Base-by-base conservation (phyloP, 2,329 filamentous ascomycete species). In the Cladosporium sp. region DNA sequence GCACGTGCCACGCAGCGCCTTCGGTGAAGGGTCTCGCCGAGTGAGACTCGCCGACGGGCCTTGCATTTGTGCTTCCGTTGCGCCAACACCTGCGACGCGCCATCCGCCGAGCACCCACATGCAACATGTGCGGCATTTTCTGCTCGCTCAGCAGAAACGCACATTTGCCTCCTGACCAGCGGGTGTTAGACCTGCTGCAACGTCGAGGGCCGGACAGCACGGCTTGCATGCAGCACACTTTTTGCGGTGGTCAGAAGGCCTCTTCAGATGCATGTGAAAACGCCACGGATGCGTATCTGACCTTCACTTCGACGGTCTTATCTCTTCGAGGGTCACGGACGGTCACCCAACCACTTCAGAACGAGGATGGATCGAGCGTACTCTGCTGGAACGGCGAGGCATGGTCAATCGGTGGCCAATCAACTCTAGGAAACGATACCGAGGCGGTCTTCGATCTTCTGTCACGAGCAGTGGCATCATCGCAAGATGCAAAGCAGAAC, bases 351-450 rank as follows among this genome's bases (percentile, higher is more conserved):
- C 93, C 93, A 2, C 78, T 95, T 3, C 68, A 78, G 40, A 80
- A 86, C 58, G 35, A 65, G 2, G 57, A 61, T 0, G 78, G 77
- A 0, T 76, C 77, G 3, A 89, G 85, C 1, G 74, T 88, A 1
- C 76, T 98, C 2, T 96, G 92, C 77, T 98, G 93, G 93, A 98
- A 98, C 65, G 93, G 93, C 41, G 93, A 98, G 68, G 92, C 90
- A 1, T 98, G 93, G 93, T 85, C 80, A 53, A 77, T 95, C 46
- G 71, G 70, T 8, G 77, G 77, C 33, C 61, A 77, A 9, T 62
- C 68, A 1, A 74, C 95, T n/a, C 54, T 64, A 38, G 87, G 83
- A 53, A 96, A 95, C 65, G 93, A 98, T 70, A 87, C 87, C 3
- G 78, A 85, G 62, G 71, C 74, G 6, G 74, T 97, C 14, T 84